A percentile compares a stretch with the other conserved stretches of the same genome.
Conservation (phyloP, 2,329 filamentous ascomycete species). For the Lojkania enalia region DNA sequence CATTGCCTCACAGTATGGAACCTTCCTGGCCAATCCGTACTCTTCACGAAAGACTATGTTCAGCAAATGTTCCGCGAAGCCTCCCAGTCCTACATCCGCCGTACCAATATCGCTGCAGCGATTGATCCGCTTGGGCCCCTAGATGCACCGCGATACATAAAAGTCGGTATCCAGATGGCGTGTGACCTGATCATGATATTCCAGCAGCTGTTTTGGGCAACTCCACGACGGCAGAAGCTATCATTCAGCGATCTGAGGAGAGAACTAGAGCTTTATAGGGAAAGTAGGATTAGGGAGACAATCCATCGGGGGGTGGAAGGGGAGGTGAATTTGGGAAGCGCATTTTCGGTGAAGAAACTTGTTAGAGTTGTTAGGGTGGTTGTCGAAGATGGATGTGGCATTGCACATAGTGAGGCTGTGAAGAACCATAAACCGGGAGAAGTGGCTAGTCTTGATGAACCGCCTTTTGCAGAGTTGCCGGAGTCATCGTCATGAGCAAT, state of each 20-base stretch:
- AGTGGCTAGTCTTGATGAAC: conserved; percentile 2
- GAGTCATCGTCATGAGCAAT: too few relatives aligned
- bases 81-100: background rate
- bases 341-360: background rate
- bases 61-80: conserved; percentile 5
- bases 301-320: conserved; percentile 2
- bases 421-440: background rate
- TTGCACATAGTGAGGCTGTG: background rate
- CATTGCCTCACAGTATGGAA: conserved; percentile 5
- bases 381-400: background rate
- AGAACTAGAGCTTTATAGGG: conserved; percentile 1
- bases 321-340: background rate
- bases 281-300: background rate
- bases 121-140: background rate
- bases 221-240: conserved; percentile 4
- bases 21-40: conserved; percentile 5
- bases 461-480: conserved; percentile 7
- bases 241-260: background rate
- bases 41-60: conserved; percentile 4
- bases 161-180: conserved; percentile 3
- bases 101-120: background rate
- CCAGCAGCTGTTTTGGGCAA: conserved; percentile 6
- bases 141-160: background rate
- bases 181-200: conserved; percentile 7
- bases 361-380: background rate